Base-by-base conservation (phyloP, 148 eudicot genomes). In the Chenopodium suecicum region DNA sequence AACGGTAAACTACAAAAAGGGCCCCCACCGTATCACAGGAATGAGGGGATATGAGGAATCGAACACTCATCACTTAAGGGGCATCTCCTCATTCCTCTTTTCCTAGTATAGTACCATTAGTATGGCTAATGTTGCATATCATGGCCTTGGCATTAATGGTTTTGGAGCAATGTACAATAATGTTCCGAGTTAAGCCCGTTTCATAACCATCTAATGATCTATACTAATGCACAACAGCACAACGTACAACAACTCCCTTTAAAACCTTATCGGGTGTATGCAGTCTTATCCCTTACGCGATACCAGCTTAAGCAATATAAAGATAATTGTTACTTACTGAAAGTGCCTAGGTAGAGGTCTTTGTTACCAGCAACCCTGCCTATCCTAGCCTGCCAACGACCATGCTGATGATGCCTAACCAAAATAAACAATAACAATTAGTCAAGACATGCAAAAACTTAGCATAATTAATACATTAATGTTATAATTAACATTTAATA, bases 321-420 rank as follows among this genome's bases (percentile, higher is more conserved):
- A 67, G 17, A 67, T 29, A 67, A 29, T 9, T 1, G 77, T 74
- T 47, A 87, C 94, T 91, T 91, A 95, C 98, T 92, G 84, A 95
- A 95, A 80, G 99, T 95, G 82, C 98, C 99, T 83, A 95, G 76
- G 88, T 95, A 95, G 76, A 95, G 98, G 83, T 95, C 99, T 73
- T 95, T 95, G 92, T 95, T 95, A 80, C 99, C 99, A 1, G 99
- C 98, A 82, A 95, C 99, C 78, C 99, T 90, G 58, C 99, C 99
- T 25, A 95, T 95, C 68, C 99, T 93, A 56, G 99, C 99, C 86
- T 95, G 99, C 99, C 99, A 95, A 78, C 99, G 93, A 81, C 99
- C 99, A 90, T 95, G 99, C 63, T 95, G 99, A 74, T 95, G 99
- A 83, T 95, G 99, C 81, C 99, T 95, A 82, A 27, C 12, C 46